These are phyloP conservation scores for Termitomyces bulborhizus DNA, from an alignment of 768 basidiomycete genomes.

Conservation along the genomic window DNA sequence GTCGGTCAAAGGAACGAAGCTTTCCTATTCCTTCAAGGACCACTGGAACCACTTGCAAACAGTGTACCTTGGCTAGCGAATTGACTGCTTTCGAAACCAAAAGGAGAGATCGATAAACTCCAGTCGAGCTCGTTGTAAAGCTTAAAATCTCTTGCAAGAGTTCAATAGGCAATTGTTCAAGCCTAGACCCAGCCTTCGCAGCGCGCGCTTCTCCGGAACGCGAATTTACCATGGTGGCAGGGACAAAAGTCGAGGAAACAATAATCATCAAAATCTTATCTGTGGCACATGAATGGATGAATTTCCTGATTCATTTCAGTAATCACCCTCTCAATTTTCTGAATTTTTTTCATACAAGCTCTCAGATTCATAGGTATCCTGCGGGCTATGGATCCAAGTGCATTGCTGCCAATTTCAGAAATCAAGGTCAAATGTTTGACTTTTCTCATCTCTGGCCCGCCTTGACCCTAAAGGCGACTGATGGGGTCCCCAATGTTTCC, in stretches of 20 bases:
- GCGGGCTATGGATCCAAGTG: neutral
- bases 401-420: neutral
- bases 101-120: slow-evolving; percentile 12
- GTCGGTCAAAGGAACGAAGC: slow-evolving; percentile 9
- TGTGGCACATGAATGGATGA: neutral
- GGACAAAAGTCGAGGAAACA: too few relatives aligned
- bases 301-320: neutral
- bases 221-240: neutral
- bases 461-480: slow-evolving; percentile 6
- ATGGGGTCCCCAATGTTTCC: slow-evolving; percentile 5
- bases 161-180: slow-evolving; percentile 7
- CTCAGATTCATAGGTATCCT: neutral
- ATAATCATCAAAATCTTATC: neutral
- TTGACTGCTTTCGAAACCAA: slow-evolving; percentile 12
- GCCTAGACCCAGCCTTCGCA: neutral
- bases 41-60: slow-evolving; percentile 12
- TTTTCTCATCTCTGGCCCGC: neutral
- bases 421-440: neutral
- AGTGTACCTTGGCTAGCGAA: slow-evolving; percentile 2
- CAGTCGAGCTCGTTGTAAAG: slow-evolving; percentile 6
- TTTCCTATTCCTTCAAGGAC: slow-evolving; percentile 4
- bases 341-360: neutral
- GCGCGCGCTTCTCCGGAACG: neutral
- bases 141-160: slow-evolving; percentile 13
- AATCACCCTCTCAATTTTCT: too few relatives aligned